Base-by-base conservation (phyloP, 2,329 filamentous ascomycete genomes). In the Camillea tinctor region DNA sequence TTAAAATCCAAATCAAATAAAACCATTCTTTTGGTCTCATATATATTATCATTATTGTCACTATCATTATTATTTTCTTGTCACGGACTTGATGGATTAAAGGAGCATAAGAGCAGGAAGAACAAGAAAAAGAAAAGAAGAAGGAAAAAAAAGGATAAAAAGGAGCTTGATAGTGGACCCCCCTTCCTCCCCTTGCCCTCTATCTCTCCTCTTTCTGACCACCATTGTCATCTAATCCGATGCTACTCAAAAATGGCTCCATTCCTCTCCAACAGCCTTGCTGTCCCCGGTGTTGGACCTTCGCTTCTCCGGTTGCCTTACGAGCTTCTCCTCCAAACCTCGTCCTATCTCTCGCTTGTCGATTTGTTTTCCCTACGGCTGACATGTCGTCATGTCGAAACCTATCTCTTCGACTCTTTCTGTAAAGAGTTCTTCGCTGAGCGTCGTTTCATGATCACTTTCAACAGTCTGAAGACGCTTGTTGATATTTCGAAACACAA, bases 371-470 rank as follows among this genome's bases (percentile, higher is more conserved):
- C 60, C 40, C 50, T 70, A 8, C 68, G 68, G 48, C 55, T 66
- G 26, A 66, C 66, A 13, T 70, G 67, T 52, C 63, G 58, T 20
- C 60, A 61, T 26, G 52, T 63, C 53, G 64, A 68, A 50, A 59
- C 26, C 8, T 60, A 59, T 51, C 54, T 70, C 23, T 66, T 65
- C 22, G 63, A 65, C 17, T 50, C 60, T n/a, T 69, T 70, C 40
- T 61, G 64, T 11, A 56, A 54, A 15, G 68, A 69, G 55, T 69
- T 69, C 62, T 70, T 67, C 54, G 57, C 62, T 53, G 59, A 67
- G 17, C 64, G 68, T 24, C 66, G 68, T 13, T 68, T 70, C 44
- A 68, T 68, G 59, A 57, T 70, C 36, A 68, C 65, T 17, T 52
- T 50, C 66, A 60, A 65, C 52, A 70, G 68, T 50, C 58, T 70